Evolutionary conservation across 192 early-diverging fungal genomes (phyloP), one percentile per base, ranked within the genome.

Genomic region (Oehlia diaphana): DNA sequence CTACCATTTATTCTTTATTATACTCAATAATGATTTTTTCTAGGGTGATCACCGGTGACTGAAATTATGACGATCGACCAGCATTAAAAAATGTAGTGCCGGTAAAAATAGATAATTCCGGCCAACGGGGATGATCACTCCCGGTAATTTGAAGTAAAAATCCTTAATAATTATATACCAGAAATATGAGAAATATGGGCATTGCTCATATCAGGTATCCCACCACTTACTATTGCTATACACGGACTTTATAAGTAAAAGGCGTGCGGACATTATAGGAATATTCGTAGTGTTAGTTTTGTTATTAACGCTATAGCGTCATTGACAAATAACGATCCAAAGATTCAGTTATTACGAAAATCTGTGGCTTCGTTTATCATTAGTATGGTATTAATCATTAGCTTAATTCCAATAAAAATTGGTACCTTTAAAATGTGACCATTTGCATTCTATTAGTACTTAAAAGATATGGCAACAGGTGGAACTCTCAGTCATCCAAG

Each of bases 301-400:
- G 74, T 80, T 65, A 37, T 88, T 31, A 84, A 83, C 16, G 83
- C 80, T 7, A 39, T 88, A 35, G 67, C 86, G 12, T 81, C 87
- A 12, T 70, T 84, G 37, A 68, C 86, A 13, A 80, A 86, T 63
- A 72, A 78, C 16, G 84, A 88, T 65, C 85, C 87, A 42, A 76
- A 84, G 53, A 73, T 88, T 13, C 79, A 82, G 62, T 77, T 88
- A 16, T 72, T 86, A 68, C 78, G 85, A 71, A 85, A 88, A 72
- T 88, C 87, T 1, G 49, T 80, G 49, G 79, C 84, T 63, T 84
- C 87, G 3, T 47, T 74, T 8, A 81, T 81, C 16, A 73, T 84
- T 33, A 82, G 87, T 62, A 28, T 83, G 1, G 66, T 86, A 70
- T 82, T 88, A 37, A 10, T 88, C 26, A 28, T 63, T 42, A 83